phyloP scores from a whole-genome alignment of 1,284 basidiomycete genomes.

The Trametes pubescens region DNA sequence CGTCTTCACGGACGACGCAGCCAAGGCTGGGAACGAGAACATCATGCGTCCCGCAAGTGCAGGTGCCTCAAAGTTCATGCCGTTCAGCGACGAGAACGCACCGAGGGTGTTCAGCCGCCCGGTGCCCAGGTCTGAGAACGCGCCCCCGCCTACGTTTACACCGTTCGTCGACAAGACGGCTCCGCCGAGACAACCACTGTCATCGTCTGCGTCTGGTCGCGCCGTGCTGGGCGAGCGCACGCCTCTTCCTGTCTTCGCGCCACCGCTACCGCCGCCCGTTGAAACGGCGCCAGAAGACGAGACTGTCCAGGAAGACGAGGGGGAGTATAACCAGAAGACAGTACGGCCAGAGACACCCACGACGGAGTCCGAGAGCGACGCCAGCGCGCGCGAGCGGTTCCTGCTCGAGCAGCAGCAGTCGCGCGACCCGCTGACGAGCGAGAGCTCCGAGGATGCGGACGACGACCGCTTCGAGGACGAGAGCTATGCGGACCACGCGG shows the following conservation, averaged over 20 bases:
- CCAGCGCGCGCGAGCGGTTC: conserved; percentile 23
- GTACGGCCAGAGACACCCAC: conserved; percentile 25
- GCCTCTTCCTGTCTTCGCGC: conserved; percentile 37
- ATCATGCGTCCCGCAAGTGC: conserved; percentile 28
- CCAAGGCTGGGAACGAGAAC: conserved; percentile 45
- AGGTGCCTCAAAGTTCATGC: conserved; percentile 46
- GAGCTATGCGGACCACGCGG: conserved; percentile 23
- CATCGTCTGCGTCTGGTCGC: conserved; percentile 25
- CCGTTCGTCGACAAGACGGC: conserved; percentile 49
- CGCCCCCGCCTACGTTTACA: conserved; percentile 45
- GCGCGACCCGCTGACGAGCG: conserved; percentile 28
- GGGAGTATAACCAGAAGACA: conserved; percentile 27
- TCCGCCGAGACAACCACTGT: conserved; percentile 19
- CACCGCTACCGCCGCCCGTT: conserved; percentile 27
- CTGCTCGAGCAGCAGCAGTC: conserved; percentile 25
- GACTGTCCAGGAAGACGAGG: conserved; percentile 23
- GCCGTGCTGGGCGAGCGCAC: conserved; percentile 36
- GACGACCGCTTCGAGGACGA: conserved; percentile 17
- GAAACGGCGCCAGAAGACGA: conserved; percentile 17
- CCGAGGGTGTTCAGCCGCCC: conserved; percentile 79
- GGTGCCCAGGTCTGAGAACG: conserved; percentile 52
- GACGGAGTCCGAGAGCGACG: conserved; percentile 32
- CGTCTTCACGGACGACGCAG: conserved; percentile 55
- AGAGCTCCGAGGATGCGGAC: conserved; percentile 31
- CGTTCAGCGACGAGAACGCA: conserved; percentile 59